Base-by-base conservation (phyloP, 1,284 basidiomycete genomes). In the Rhizoctonia solani region DNA sequence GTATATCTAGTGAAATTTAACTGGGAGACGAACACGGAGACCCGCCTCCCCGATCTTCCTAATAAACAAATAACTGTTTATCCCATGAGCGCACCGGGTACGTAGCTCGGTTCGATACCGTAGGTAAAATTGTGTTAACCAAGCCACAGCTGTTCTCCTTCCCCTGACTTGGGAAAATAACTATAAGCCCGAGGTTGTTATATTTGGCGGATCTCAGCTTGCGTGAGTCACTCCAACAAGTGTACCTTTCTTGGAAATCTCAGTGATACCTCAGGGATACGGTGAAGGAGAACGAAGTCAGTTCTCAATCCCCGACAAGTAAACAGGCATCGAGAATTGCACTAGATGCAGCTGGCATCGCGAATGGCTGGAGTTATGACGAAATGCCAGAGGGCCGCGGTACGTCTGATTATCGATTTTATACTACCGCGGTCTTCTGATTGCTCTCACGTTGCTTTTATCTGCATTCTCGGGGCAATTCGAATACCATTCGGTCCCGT, bases 81-180 rank as follows among this genome's bases (percentile, higher is more conserved):
- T 71, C 83, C 83, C 1, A 79, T 80, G 69, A 49, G 21, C 46
- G 46, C 21, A 6, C 21, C 23, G 21, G 46, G 46, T 79, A 73
- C 89, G 21, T 80, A 93, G 21, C 83, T 93, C 92, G 6, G 79
- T 93, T 4, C 82, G 81, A 1, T 82, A 84, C 4, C 79, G 81
- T 14, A 86, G 2, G 90, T 92, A 87, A 72, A 74, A 81, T 68
- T 92, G 89, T 71, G 79, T 79, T 2, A 83, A 91, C 0, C 87
- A 90, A 71, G 78, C 93, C 41, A 78, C 93, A 16, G 76, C 94
- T 93, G 92, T 68, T 92, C 92, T n/a, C 92, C 92, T 6, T 91
- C 89, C 0, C 8, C 79, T 93, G 3, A 82, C 82, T 1, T 82
- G 84, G 4, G 79, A 81, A 16, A 86, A 87, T 72, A 75, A 81